Base-by-base conservation (phyloP, 192 early-diverging fungal genomes). In the Linnemannia hyalina region DNA sequence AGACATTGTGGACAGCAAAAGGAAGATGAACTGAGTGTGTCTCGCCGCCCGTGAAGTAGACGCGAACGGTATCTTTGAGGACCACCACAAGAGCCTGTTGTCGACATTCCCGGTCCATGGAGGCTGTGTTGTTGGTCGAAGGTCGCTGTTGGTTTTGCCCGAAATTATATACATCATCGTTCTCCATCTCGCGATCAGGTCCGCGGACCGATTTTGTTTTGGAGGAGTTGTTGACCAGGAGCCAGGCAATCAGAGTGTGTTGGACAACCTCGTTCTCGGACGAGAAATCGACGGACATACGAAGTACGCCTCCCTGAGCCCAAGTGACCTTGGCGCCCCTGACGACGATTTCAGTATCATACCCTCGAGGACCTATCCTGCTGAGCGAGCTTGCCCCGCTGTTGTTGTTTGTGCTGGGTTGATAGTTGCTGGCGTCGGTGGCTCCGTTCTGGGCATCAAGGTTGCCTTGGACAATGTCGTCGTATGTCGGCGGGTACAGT, bases 201-300 rank as follows among this genome's bases (percentile, higher is more conserved):
- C 70, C 85, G 20, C 52, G 41, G 18, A 47, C 70, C 6, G 54
- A n/a, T 4, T 32, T 78, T 41, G 75, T 42, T 8, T 73, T 38
- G 18, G 55, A 16, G 5, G 44, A 77, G 26, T 47, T 80, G 42
- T 78, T 85, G 40, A 81, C 80, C 32, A 80, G 68, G 44, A 90
- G 83, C 89, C 89, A 90, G 11, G 84, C 86, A 75, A 90, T 83
- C 18, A 90, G 75, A 9, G 86, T 87, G 40, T 88, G 89, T n/a
- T 73, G 68, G 20, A 90, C 73, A n/a, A 75, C 49, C 13, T 82
- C 82, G 22, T 80, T 77, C 63, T 86, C 84, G 23, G 78, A 68
- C n/a, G 38, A 76, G 75, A 82, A 88, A 9, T 81, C 81, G 36
- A 90, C 76, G 11, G 76, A 73, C 72, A 86, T 90, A 2, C 84